Evolutionary conservation across 257 asterid genomes (phyloP).

Genomic region (Penstemon barbatus): DNA sequence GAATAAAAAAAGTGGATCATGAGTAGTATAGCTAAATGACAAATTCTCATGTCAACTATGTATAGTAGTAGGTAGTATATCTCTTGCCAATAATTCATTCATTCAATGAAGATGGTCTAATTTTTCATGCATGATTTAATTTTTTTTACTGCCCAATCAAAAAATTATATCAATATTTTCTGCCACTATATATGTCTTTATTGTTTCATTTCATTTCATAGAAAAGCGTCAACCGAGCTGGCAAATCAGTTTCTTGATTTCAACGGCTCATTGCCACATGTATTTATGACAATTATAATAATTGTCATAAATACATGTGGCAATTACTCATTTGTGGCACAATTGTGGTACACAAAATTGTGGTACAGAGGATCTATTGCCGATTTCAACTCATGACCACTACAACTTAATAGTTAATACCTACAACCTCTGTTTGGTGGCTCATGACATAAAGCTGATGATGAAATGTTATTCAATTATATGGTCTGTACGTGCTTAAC

Average conservation of each 20-base stretch:
- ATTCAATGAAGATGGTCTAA: too few relatives aligned
- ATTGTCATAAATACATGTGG: too few relatives aligned
- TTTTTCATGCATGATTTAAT: slow-evolving; percentile 34
- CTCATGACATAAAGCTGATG: not conserved
- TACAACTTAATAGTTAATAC: not conserved
- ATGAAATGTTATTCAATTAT: not conserved
- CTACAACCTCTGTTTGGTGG: not conserved
- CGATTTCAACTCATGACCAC: not conserved
- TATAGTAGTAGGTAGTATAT: not conserved
- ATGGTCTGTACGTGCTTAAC: too few relatives aligned
- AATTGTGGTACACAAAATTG: too few relatives aligned
- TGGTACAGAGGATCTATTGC: too few relatives aligned
- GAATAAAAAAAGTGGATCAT: too few relatives aligned
- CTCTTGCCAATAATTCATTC: slow-evolving; percentile 28
- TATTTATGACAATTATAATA: too few relatives aligned
- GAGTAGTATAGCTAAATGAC: slow-evolving; percentile 16
- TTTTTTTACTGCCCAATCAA: slow-evolving; percentile 9
- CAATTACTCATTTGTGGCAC: too few relatives aligned
- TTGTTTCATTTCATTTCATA: not conserved
- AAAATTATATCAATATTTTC: not conserved
- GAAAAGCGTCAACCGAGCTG: not conserved
- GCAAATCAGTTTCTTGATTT: too few relatives aligned
- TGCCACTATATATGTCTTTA: not conserved
- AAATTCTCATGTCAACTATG: slow-evolving; percentile 15
- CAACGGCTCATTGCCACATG: too few relatives aligned